Evolutionary conservation across 78 protist species (phyloP), one percentile per base, ranked within the genome.

Genomic region (Dictyostelium intermedium): DNA sequence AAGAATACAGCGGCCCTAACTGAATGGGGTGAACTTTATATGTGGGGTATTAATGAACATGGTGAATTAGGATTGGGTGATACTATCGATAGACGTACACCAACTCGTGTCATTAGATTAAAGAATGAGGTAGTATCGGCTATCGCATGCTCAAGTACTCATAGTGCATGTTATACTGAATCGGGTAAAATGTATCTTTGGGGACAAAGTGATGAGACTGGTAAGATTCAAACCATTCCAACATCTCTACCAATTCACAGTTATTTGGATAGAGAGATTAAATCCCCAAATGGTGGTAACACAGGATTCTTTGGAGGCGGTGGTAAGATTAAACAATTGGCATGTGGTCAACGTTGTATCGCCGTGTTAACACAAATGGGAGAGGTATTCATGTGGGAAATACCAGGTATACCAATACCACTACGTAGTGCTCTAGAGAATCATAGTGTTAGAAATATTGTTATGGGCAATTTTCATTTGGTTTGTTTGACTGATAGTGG

Each of bases 381-480:
- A 14, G 94, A 89, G 39, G 86, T 89, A 4, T 80, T 81, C 16
- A 27, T 78, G 60, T 89, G 94, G 94, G 73, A 89, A 3, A 50
- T 89, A 2, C 66, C 86, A 16, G 87, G 82, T 11, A 47, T 25
- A 69, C 94, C 94, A 23, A 43, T 77, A 4, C 87, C 94, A 30
- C 41, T 89, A 18, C 94, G 84, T 47, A 41, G 61, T 18, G n/a
- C 74, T 1, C 61, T 93, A 1, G 91, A 79, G 3, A 41, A 27
- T 5, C 30, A 93, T 35, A 69, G 87, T 32, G 87, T 93, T 23
- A 77, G 91, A 35, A 53, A 80, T 7, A 87, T 93, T 25, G 77
- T 91, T 9, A 82, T 84, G 91, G 96, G 96, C 6, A 93, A 85
- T 76, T 93, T 85, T 25, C 96, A 93, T 82, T 72, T 87, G 84